Base-by-base conservation (phyloP, 163 green algal genomes). In the Chlorella variabilis region DNA sequence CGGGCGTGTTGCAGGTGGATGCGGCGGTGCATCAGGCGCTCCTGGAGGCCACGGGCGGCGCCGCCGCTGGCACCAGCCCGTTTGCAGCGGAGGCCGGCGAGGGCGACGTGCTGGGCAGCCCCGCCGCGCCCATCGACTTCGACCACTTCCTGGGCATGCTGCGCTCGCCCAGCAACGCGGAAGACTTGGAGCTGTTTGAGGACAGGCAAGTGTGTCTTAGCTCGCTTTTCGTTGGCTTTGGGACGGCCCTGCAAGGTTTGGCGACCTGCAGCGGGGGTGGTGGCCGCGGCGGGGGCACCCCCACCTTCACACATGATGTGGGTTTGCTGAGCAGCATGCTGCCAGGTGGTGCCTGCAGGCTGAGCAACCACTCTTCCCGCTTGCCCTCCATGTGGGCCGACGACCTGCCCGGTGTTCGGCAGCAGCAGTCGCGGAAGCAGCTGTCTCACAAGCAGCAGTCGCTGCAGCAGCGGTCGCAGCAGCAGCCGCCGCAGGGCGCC, bases 81-180 rank as follows among this genome's bases (percentile, higher is more conserved):
- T 38, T 49, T 25, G 38, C n/a, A 27, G 51, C 13, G 33, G 73
- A 21, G 4, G 73, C 13, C 4, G 34, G 9, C 27, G 51, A 9
- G 9, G 70, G 20, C 11, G 31, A 51, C 7, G 85, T 33, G 82
- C 33, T 33, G 74, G 71, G n/a, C 23, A 4, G 61, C 62, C 6
- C 38, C 8, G 3, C 23, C 38, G 27, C 4, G 3, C 71, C 69
- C 5, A 63, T 89, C 39, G 75, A 83, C 20, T 90, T 90, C 49
- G 69, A 85, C 17, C 51, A 68, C 39, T 89, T 88, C 48, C 56
- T 90, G 34, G 49, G 20, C n/a, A 74, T 90, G 75, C 75, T 90
- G 62, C 75, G 85, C 27, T 31, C 48, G 1, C 54, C 15, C 2
- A 70, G 73, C 56, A 45, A 54, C 29, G 78, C 59, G n/a, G 67